Conservation (phyloP, 2,329 filamentous ascomycete genomes). For the Neofusicoccum parvum region DNA sequence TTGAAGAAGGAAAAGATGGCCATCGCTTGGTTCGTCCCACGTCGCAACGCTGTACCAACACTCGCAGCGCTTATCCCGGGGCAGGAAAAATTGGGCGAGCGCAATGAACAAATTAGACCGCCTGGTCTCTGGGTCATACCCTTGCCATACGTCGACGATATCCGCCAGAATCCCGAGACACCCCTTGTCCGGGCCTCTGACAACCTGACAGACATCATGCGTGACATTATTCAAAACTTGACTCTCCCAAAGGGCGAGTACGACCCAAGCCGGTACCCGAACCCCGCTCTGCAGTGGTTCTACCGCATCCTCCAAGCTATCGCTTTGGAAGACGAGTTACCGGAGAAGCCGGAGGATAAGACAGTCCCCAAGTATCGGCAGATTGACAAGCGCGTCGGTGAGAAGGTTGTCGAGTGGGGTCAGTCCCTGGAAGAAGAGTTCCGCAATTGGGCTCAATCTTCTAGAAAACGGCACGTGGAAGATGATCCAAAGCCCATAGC, state of each 20-base stretch:
- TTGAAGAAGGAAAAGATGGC: conserved; percentile 77
- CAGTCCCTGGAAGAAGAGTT: conserved; percentile 65
- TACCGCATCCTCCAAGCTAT: conserved; percentile 91
- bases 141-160: conserved; percentile 85
- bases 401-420: conserved; percentile 77
- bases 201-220: conserved; percentile 77
- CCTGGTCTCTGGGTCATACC: conserved; percentile 87
- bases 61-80: conserved; percentile 83
- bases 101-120: conserved; percentile 70
- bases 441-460: conserved; percentile 41
- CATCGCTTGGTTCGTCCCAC: conserved; percentile 85
- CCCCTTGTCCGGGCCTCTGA: conserved; percentile 57
- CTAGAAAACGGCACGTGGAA: conserved; percentile 35
- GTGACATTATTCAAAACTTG: conserved; percentile 77
- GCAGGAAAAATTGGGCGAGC: conserved; percentile 62
- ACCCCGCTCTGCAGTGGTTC: conserved; percentile 91
- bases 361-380: conserved; percentile 83
- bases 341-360: conserved; percentile 72
- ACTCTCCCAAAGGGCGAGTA: conserved; percentile 86
- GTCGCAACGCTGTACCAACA: conserved; percentile 75
- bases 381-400: conserved; percentile 85
- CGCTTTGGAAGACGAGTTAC: conserved; percentile 88
- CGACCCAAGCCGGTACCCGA: conserved; percentile 85
- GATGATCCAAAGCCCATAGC: conserved; percentile 28
- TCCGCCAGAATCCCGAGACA: conserved; percentile 72